Conservation (phyloP, 73 alveolate genomes). For the Blepharisma japonicum region DNA sequence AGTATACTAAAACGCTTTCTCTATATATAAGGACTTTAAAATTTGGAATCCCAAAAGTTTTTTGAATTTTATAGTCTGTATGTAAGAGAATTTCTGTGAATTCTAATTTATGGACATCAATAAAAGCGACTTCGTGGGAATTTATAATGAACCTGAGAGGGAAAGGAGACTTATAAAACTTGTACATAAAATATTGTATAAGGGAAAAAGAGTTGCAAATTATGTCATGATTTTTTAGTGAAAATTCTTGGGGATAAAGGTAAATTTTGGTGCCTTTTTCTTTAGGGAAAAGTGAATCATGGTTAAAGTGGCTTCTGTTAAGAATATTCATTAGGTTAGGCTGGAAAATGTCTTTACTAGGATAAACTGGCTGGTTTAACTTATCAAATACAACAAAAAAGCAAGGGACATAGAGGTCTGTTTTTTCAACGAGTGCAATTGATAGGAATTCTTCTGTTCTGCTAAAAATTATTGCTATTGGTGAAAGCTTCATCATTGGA, state of each 20-base stretch:
- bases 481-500: not conserved
- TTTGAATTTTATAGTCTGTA: not conserved
- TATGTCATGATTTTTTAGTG: not conserved
- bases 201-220: not conserved
- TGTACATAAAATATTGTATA: not conserved
- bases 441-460: not conserved
- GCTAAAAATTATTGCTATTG: not conserved
- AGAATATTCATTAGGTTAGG: not conserved
- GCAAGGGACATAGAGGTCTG: not conserved
- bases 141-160: not conserved
- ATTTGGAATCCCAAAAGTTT: not conserved
- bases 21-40: not conserved
- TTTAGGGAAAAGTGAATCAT: not conserved
- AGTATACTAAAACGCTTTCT: not conserved
- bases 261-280: not conserved
- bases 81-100: not conserved
- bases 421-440: not conserved
- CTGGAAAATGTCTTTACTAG: not conserved
- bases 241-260: constrained; percentile 3
- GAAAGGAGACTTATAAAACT: no score
- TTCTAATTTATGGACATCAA: not conserved
- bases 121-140: not conserved
- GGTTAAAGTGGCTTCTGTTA: constrained; percentile 9
- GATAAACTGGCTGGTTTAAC: not conserved
- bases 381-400: constrained; percentile 13